These are phyloP conservation scores for Penicillium sp. DNA, from an alignment of 2,329 filamentous ascomycete genomes.

Conservation along the genomic window DNA sequence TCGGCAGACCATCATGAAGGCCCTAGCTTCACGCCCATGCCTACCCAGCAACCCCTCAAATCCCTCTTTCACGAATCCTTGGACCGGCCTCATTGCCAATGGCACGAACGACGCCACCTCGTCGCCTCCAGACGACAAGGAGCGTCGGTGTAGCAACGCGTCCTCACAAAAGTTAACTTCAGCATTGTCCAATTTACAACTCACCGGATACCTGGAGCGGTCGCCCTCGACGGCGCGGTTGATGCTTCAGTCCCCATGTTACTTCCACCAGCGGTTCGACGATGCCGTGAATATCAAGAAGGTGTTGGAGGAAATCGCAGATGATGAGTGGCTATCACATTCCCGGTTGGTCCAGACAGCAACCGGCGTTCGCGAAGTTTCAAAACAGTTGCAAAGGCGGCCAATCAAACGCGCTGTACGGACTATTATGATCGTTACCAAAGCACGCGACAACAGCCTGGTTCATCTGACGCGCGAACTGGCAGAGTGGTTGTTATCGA, in stretches of 20 bases:
- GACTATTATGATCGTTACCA: constrained; percentile 98
- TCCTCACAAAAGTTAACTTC: constrained; percentile 64
- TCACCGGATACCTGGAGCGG: constrained; percentile 47
- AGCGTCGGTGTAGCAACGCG: constrained; percentile 47
- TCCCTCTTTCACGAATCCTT: constrained; percentile 59
- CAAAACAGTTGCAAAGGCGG: constrained; percentile 87
- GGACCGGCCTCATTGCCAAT: constrained; percentile 60
- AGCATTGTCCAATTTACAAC: constrained; percentile 56
- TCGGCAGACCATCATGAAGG: constrained; percentile 80
- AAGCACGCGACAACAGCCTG: constrained; percentile 91
- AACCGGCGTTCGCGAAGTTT: constrained; percentile 91
- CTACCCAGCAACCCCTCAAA: constrained; percentile 55
- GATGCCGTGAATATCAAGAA: constrained; percentile 93
- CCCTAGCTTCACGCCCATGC: constrained; percentile 65
- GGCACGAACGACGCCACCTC: constrained; percentile 22
- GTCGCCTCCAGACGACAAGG: constrained; percentile 27
- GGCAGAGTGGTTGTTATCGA: constrained; percentile 81
- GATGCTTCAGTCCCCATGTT: constrained; percentile 87
- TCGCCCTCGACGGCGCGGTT: constrained; percentile 53
- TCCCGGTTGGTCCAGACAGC: constrained; percentile 93
- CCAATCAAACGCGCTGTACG: constrained; percentile 89
- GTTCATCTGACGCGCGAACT: constrained; percentile 87
- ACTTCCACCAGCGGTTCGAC: constrained; percentile 96
- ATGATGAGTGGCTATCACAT: constrained; percentile 86
- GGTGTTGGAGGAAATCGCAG: constrained; percentile 90